A percentile compares a stretch with the other conserved stretches of the same genome.
These are phyloP conservation scores for Nitzschia putrida DNA, from an alignment of 108 stramenopile species.

Conservation along the genomic window DNA sequence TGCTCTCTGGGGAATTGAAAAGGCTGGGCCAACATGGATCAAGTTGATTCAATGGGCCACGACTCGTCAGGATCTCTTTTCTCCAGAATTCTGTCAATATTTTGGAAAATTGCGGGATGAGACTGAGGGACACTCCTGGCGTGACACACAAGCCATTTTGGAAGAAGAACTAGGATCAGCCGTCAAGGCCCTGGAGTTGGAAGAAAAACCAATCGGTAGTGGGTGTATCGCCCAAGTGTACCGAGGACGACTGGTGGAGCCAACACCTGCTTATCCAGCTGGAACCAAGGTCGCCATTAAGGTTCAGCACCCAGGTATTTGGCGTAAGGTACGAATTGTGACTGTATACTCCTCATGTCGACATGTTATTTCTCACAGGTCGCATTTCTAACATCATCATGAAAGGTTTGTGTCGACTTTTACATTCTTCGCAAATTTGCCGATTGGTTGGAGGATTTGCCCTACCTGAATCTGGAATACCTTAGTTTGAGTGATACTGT, in stretches of 20 bases:
- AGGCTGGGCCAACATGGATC: conserved; percentile 88
- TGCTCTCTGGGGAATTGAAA: conserved; percentile 85
- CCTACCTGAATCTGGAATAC: conserved; percentile 72
- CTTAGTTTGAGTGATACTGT: conserved; percentile 78
- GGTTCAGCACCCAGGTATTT: conserved; percentile 87
- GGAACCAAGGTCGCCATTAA: conserved; percentile 81
- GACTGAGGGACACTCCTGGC: conserved; percentile 76
- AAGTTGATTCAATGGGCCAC: conserved; percentile 92
- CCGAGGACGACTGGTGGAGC: conserved; percentile 53
- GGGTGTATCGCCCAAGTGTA: conserved; percentile 93
- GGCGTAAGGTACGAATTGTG: conserved; percentile 42
- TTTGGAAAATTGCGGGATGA: conserved; percentile 87
- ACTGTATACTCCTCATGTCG: neutral
- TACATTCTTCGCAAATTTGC: conserved; percentile 77
- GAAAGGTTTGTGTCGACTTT: conserved; percentile 85
- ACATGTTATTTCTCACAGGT: neutral
- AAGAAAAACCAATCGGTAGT: conserved; percentile 70
- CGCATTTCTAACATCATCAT: too few relatives aligned
- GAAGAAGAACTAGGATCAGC: conserved; percentile 67
- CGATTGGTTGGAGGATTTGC: conserved; percentile 60
- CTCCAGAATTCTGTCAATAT: conserved; percentile 75
- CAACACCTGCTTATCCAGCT: conserved; percentile 43
- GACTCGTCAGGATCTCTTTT: conserved; percentile 87
- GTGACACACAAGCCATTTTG: conserved; percentile 64
- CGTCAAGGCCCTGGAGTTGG: conserved; percentile 41